Base-by-base conservation (phyloP, 2,329 filamentous ascomycete species). In the Aspergillus flavus region DNA sequence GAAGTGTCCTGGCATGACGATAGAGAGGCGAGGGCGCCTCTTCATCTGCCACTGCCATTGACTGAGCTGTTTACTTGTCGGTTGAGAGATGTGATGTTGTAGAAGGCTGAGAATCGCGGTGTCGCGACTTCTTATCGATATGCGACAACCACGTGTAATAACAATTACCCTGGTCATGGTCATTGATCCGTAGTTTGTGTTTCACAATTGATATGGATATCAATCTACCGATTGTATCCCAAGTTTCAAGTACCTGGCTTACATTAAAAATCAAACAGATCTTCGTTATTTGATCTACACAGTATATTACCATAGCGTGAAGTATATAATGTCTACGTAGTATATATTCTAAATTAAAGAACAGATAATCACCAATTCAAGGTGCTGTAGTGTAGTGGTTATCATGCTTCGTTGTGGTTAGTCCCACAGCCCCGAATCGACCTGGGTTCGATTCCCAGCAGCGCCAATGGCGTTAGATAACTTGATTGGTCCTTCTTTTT, bases 1-100 rank as follows among this genome's bases (percentile, higher is more conserved):
- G 86, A 14, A 93, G 78, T 48, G 79, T 76, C 64, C 80, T 83
- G 7, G 84, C 82, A n/a, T 82, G 76, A 66, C 85, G 84, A 76
- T 89, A 90, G 16, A 43, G 32, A 64, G 64, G 68, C 58, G 43
- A 26, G 3, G 36, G 12, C 11, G 62, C 62, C 62, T 66, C 64
- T 39, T 68, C 63, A 14, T 61, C 63, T n/a, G 64, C 64, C 34
- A 58, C 64, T 64, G 72, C 72, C 64, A 67, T 69, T 41, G 57
- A 55, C 32, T 59, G 21, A 28, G 45, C 57, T 39, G 36, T 41
- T 23, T 30, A 55, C 62, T 52, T 19, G 28, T 34, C 14, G n/a
- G 19, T 14, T 26, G 39, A 52, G 50, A 28, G 46, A 41, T 1
- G n/a, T 39, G 48, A 43, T 59, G 57, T 39, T 55, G 57, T 10